phyloP scores from a whole-genome alignment of 352 stramenopile species.

The Peronosclerospora sorghi region DNA sequence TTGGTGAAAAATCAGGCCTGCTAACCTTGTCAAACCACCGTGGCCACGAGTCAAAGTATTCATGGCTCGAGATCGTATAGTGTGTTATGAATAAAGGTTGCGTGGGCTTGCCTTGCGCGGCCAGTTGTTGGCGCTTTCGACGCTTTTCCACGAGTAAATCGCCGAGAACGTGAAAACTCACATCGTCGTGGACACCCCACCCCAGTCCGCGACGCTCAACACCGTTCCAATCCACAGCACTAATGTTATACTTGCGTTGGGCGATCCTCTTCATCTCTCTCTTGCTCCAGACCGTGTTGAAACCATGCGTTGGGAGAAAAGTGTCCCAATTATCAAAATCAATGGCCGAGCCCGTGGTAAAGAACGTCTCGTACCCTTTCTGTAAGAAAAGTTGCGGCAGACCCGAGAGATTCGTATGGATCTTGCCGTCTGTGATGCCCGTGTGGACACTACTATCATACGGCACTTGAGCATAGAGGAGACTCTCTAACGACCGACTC shows the following conservation, averaged over 20 bases:
- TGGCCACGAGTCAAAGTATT: constrained; percentile 44
- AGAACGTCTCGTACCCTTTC: constrained; percentile 31
- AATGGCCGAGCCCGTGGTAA: constrained; percentile 21
- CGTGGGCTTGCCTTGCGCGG: constrained; percentile 11
- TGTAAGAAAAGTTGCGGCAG: constrained; percentile 33
- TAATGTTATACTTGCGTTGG: constrained; percentile 2
- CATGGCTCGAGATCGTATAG: constrained; percentile 70
- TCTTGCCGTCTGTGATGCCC: constrained; percentile 25
- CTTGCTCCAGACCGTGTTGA: constrained; percentile 27
- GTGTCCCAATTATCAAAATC: constrained; percentile 29
- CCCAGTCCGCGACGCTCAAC: constrained; percentile 4
- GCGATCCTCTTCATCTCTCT: constrained; percentile 24
- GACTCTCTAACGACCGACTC: constrained; percentile 51
- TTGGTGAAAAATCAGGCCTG: constrained; percentile 10
- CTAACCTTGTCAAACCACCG: constrained; percentile 32
- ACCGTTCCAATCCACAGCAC: constrained; percentile 15
- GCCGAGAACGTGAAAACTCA: constrained; percentile 27
- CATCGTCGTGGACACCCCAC: background rate
- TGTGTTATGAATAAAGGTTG: constrained; percentile 34
- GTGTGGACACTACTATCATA: constrained; percentile 48
- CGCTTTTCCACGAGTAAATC: constrained; percentile 39
- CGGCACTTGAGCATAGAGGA: constrained; percentile 52
- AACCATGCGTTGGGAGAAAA: constrained; percentile 31
- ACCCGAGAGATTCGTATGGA: constrained; percentile 14
- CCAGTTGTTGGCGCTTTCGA: constrained; percentile 13